Base-by-base conservation (phyloP, 2,329 filamentous ascomycete species). In the Trichoderma harzianum region DNA sequence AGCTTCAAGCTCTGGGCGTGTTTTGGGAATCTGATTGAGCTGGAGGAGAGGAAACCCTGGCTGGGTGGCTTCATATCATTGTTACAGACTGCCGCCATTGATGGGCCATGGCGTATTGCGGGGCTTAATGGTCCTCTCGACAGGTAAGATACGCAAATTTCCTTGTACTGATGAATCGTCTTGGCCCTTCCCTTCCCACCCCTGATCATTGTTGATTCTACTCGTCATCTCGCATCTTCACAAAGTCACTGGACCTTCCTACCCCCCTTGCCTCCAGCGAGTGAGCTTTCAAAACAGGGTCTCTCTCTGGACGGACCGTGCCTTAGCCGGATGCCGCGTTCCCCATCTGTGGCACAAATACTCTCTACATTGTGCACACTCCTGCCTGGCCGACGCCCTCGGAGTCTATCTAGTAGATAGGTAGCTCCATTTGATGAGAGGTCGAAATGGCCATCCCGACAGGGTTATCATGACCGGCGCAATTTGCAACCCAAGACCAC, bases 1-100 rank as follows among this genome's bases (percentile, higher is more conserved):
- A 87, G 88, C 75, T 97, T 96, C 86, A 89, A 88, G 77, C 80
- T 93, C 67, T 97, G 93, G 90, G 86, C 90, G 77, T 93, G 92
- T 82, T 80, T 91, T 71, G 90, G 90, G 74, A 90, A 89, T 80
- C 82, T 97, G 74, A 83, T 94, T 76, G 90, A 94, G 84, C 82
- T 97, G 78, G 86, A 91, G 76, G 82, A 85, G 75, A 92, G 94
- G 81, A 97, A 97, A 94, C 95, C 95, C 74, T 98, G 95, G 95
- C 87, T 97, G 71, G 87, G 86, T 78, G 93, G 93, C 79, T 84
- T 89, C 76, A 80, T 96, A 73, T 92, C 92, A 71, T 88, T 97
- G 81, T 80, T 92, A 76, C 93, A 96, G 82, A 91, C 92, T 86
- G 86, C 90, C 76, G 87, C 90, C 77, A 83, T 95, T 78, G 85